These are phyloP conservation scores for Auriscalpium orientale DNA, from an alignment of 768 basidiomycete species.

Conservation along the genomic window DNA sequence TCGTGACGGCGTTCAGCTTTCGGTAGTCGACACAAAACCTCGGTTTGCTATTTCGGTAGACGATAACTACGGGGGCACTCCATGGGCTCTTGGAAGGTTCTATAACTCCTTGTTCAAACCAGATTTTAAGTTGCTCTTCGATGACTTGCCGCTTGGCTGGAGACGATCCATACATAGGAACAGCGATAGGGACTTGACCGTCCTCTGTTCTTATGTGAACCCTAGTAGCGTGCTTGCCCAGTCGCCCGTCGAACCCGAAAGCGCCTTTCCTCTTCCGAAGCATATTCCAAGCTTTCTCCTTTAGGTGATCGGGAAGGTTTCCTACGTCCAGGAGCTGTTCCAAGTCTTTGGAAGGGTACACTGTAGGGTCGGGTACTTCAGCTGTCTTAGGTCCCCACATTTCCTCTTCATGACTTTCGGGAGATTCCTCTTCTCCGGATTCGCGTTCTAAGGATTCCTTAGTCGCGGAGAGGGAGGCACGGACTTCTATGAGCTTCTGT, in stretches of 20 bases:
- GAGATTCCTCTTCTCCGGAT: background rate
- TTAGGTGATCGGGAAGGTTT: background rate
- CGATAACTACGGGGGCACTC: conserved; percentile 25
- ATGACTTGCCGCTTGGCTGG: conserved; percentile 6
- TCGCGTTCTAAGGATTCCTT: too few relatives aligned
- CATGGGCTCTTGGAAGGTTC: conserved; percentile 34
- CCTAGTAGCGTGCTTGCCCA: conserved; percentile 12
- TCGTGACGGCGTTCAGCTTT: conserved; percentile 18
- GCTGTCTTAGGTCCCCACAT: conserved; percentile 27
- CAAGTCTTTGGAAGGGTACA: background rate
- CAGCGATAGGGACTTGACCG: background rate
- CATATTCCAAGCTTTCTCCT: background rate
- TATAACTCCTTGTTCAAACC: conserved; percentile 29
- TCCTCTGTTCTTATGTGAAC: background rate
- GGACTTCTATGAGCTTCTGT: too few relatives aligned
- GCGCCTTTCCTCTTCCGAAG: background rate
- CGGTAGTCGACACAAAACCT: conserved; percentile 30
- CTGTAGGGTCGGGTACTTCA: conserved; percentile 16
- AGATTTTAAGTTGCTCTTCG: background rate
- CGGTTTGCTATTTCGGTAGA: conserved; percentile 31
- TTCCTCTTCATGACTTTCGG: conserved; percentile 4
- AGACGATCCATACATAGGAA: conserved; percentile 5
- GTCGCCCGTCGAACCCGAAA: conserved; percentile 19
- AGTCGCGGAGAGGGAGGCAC: too few relatives aligned
- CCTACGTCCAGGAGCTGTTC: background rate